phyloP scores from a whole-genome alignment of 2,329 filamentous ascomycete species.

The Diaporthe velutina region DNA sequence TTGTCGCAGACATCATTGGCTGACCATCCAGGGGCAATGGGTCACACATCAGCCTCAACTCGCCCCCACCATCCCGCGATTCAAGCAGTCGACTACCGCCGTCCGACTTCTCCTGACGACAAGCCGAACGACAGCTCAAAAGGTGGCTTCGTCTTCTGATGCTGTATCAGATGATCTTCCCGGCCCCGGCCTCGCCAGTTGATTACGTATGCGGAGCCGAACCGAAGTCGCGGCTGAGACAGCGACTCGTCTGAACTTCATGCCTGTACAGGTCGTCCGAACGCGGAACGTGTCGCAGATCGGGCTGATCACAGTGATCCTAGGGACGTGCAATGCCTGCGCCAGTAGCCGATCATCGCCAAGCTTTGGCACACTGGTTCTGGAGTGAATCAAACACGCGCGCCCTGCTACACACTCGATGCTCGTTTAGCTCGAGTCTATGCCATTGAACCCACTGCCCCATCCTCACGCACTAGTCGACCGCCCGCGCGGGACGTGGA shows the following conservation, averaged over 20 bases:
- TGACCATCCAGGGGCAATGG: neutral
- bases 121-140: neutral
- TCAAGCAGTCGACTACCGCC: neutral
- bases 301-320: conserved; percentile 25
- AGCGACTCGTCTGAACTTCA: conserved; percentile 26
- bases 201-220: conserved; percentile 11
- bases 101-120: neutral
- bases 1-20: neutral
- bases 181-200: neutral
- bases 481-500: neutral
- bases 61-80: conserved; percentile 17
- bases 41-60: conserved; percentile 4
- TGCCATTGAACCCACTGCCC: conserved; percentile 21
- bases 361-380: neutral
- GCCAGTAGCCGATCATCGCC: neutral
- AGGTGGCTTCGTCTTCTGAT: neutral
- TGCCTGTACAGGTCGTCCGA: conserved; percentile 20
- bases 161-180: conserved; percentile 3
- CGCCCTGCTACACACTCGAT: conserved; percentile 27
- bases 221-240: conserved; percentile 14
- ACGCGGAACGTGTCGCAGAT: conserved; percentile 32
- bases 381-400: conserved; percentile 24
- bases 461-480: neutral
- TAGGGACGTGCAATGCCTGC: conserved; percentile 21
- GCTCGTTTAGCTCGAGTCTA: conserved; percentile 21